Conservation (phyloP, 2,329 filamentous ascomycete species). For the Ceratocystis huliohia region DNA sequence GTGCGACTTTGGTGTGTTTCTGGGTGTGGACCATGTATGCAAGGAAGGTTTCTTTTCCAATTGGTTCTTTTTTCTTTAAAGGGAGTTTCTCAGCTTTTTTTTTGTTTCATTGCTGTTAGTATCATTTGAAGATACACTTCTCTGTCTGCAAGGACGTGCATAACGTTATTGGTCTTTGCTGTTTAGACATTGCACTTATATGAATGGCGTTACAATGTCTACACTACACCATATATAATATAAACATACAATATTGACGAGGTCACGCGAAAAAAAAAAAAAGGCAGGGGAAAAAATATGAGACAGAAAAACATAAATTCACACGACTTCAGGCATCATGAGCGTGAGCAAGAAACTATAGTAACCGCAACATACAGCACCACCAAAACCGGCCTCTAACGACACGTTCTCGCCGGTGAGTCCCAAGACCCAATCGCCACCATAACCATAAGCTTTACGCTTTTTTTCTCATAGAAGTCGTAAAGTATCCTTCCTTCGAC, state of each 20-base stretch:
- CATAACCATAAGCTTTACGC: background rate
- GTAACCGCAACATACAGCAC: conserved; percentile 1
- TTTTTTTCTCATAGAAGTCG: background rate
- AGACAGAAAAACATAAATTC: background rate
- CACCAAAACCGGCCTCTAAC: background rate
- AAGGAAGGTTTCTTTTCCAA: background rate
- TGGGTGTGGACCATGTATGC: background rate
- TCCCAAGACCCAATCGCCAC: background rate
- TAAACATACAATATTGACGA: conserved; percentile 3
- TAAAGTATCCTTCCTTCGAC: no score
- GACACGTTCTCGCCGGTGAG: background rate
- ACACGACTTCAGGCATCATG: background rate
- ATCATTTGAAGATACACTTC: background rate
- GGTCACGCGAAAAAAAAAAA: conserved; percentile 18
- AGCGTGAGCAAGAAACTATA: conserved; percentile 3
- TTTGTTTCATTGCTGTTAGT: background rate
- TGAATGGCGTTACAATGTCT: conserved; percentile 4
- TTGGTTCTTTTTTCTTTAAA: background rate
- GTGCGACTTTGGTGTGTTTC: background rate
- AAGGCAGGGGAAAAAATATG: conserved; percentile 11
- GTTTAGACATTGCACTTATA: background rate
- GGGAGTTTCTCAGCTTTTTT: background rate
- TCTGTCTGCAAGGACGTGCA: background rate
- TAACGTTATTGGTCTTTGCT: background rate
- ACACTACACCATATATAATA: conserved; percentile 10